Percentiles rank a stretch among this genome's conserved stretches.
These are phyloP conservation scores for Epichloe gansuensis DNA, from an alignment of 2,329 filamentous ascomycete species.

Conservation along the genomic window DNA sequence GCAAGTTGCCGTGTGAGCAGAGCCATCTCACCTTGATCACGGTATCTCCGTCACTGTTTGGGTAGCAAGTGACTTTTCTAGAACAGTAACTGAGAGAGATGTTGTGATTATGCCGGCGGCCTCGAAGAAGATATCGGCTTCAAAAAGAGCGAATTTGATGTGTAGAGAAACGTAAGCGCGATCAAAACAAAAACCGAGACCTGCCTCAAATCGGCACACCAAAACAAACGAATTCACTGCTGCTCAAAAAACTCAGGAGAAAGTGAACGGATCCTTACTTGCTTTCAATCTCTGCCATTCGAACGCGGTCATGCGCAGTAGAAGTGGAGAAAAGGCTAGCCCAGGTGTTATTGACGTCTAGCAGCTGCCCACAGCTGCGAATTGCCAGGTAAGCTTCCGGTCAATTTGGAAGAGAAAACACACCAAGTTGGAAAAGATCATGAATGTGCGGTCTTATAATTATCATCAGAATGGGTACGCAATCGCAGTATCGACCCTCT, in stretches of 20 bases:
- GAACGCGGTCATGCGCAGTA: neutral
- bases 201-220: neutral
- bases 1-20: neutral
- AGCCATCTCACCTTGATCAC: neutral
- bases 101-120: neutral
- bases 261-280: neutral
- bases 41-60: no score
- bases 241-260: neutral
- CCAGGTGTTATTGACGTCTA: neutral
- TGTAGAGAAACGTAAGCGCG: no score
- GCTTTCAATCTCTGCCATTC: neutral
- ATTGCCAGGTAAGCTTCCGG: neutral
- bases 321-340: neutral
- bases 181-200: neutral
- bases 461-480: no score
- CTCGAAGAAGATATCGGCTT: neutral
- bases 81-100: neutral
- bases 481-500: neutral
- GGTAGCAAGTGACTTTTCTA: neutral
- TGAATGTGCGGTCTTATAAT: neutral
- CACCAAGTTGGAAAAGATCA: neutral
- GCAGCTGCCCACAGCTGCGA: conserved; percentile 1
- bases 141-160: neutral
- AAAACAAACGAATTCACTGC: neutral
- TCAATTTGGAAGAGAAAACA: neutral